Evolutionary conservation across 139 green algal genomes (phyloP), one percentile per base, ranked within the genome.

Genomic region (Tetraselmis striata): DNA sequence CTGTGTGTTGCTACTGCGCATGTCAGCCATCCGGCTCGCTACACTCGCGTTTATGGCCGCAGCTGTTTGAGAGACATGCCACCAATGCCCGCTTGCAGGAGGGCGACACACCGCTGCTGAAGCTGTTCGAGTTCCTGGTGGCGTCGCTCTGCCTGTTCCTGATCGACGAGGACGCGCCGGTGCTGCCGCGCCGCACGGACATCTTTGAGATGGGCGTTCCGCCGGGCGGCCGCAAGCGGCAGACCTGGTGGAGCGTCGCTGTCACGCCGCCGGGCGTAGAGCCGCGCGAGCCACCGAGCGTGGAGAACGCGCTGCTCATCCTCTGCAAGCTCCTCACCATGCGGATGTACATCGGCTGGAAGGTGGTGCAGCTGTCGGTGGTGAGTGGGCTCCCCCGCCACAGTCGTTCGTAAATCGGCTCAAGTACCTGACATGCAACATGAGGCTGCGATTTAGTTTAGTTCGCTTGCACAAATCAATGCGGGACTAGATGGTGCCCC

Each of bases 41-140:
- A n/a, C n/a, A n/a, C n/a, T n/a, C n/a, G n/a, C n/a, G n/a, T n/a
- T n/a, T n/a, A n/a, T n/a, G n/a, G n/a, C n/a, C n/a, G n/a, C n/a
- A n/a, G n/a, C n/a, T n/a, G n/a, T n/a, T n/a, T n/a, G n/a, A n/a
- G n/a, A n/a, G n/a, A n/a, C n/a, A n/a, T n/a, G n/a, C n/a, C n/a
- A n/a, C n/a, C n/a, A n/a, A n/a, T n/a, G n/a, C n/a, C n/a, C n/a
- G 45, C 18, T 67, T 25, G 18, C 18, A 32, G 28, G 76, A 82
- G 24, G 78, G 27, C 5, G 78, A 81, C 28, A 32, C 92, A 27
- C 87, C 91, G n/a, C 85, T 94, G 76, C 86, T 95, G 25, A 95
- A 95, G 86, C 89, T 95, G 79, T 95, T 95, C 86, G 92, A 95
- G 88, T 95, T 95, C 84, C 84, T 95, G 80, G 90, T 92, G 25